Conservation (phyloP, 2,329 filamentous ascomycete species). For the Trichophyton schoenleinii region DNA sequence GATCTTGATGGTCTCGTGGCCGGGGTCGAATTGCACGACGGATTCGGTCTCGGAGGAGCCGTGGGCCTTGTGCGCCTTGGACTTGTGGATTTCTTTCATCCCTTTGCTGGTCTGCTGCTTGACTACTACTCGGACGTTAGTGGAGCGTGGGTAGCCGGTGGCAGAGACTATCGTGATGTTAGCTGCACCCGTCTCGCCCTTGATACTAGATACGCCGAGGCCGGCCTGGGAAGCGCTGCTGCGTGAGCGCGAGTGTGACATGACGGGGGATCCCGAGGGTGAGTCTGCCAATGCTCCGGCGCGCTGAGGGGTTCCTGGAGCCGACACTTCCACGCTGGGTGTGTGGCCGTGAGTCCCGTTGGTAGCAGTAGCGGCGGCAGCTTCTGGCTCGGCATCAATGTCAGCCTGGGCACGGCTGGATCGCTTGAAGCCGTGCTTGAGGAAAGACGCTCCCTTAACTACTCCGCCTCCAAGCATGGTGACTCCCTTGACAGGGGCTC, state of each 20-base stretch:
- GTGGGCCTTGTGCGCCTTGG: conserved; percentile 70
- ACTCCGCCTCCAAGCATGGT: conserved; percentile 73
- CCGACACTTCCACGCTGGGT: conserved; percentile 13
- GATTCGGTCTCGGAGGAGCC: conserved; percentile 32
- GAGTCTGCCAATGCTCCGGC: conserved; percentile 24
- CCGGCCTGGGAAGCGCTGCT: conserved; percentile 41
- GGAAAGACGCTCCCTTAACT: conserved; percentile 78
- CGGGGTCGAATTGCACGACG: conserved; percentile 51
- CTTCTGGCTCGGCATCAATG: conserved; percentile 9
- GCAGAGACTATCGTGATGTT: conserved; percentile 70
- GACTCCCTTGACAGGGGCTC: conserved; percentile 86
- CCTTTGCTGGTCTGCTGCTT: conserved; percentile 55
- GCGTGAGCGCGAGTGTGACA: conserved; percentile 35
- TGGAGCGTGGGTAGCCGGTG: conserved; percentile 58
- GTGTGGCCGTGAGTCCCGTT: conserved; percentile 5
- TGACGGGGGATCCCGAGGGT: conserved; percentile 15
- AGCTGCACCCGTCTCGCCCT: conserved; percentile 57
- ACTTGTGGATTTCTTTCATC: conserved; percentile 74
- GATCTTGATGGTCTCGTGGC: conserved; percentile 61
- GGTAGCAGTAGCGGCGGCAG: not conserved
- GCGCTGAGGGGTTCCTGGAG: conserved; percentile 27
- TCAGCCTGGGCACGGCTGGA: conserved; percentile 44
- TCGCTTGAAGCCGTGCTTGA: conserved; percentile 66
- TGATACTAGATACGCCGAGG: conserved; percentile 34
- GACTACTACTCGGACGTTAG: conserved; percentile 67